These are phyloP conservation scores for Pholiota conissans DNA, from an alignment of 768 basidiomycete genomes.

Conservation along the genomic window DNA sequence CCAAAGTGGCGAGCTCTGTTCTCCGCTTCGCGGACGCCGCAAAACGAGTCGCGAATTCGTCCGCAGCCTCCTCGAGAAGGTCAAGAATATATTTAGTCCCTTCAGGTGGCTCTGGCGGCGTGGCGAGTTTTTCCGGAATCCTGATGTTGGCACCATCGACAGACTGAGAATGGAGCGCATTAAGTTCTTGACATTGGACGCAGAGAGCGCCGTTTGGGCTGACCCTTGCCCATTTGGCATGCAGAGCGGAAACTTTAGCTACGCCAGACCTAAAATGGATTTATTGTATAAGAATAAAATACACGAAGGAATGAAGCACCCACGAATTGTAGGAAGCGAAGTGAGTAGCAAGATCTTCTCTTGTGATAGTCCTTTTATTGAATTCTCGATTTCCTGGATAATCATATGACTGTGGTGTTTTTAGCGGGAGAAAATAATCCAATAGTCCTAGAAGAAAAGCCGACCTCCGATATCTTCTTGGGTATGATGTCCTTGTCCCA, in stretches of 20 bases:
- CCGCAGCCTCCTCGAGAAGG: conserved; percentile 45
- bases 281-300: background rate
- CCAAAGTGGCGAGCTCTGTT: conserved; percentile 22
- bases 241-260: conserved; percentile 55
- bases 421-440: background rate
- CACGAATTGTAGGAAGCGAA: conserved; percentile 68
- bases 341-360: conserved; percentile 61
- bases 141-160: conserved; percentile 65
- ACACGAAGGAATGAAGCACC: conserved; percentile 10
- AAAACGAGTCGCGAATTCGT: conserved; percentile 46
- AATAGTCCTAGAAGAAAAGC: conserved; percentile 1
- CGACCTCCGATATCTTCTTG: conserved; percentile 50
- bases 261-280: conserved; percentile 47
- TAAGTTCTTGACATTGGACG: conserved; percentile 68
- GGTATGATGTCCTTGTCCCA: conserved; percentile 70
- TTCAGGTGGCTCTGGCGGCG: conserved; percentile 44
- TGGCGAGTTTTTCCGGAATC: conserved; percentile 56
- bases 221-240: conserved; percentile 58
- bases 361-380: conserved; percentile 43
- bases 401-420: conserved; percentile 54
- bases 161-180: conserved; percentile 68
- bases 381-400: conserved; percentile 66
- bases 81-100: conserved; percentile 49
- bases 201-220: conserved; percentile 59
- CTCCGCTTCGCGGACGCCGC: conserved; percentile 23